phyloP scores from a whole-genome alignment of 768 basidiomycete genomes.

The Podaxis sp. region DNA sequence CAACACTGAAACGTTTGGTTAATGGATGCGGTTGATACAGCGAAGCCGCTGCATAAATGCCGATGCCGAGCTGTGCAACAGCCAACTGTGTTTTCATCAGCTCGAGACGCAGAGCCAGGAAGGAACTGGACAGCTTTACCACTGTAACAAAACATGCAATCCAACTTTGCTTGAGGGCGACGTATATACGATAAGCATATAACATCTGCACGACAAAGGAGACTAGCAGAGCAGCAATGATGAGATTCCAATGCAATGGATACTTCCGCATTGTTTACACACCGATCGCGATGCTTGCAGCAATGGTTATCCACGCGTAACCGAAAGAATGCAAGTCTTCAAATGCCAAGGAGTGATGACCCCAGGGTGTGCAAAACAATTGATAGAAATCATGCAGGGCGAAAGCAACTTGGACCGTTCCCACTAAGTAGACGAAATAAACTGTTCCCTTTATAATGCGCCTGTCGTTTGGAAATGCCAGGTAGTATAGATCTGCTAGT shows the following conservation, averaged over 20 bases:
- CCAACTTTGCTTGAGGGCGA: neutral
- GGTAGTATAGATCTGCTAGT: neutral
- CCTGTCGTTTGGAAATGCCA: slow-evolving; percentile 7
- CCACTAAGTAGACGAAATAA: neutral
- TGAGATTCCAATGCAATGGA: neutral
- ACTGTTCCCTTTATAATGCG: neutral
- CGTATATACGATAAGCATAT: slow-evolving; percentile 1
- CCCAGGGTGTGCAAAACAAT: neutral
- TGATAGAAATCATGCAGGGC: slow-evolving; percentile 4
- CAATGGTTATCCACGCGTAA: neutral
- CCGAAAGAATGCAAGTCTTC: neutral
- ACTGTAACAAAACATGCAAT: neutral
- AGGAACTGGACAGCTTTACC: neutral
- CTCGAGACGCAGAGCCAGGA: neutral
- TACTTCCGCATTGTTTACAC: neutral
- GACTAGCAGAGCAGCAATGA: neutral
- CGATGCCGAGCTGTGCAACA: no score
- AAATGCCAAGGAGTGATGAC: neutral
- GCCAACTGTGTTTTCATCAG: no score
- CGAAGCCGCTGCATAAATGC: no score
- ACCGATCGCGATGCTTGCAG: neutral
- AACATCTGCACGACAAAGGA: neutral
- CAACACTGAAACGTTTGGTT: no score
- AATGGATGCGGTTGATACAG: no score
- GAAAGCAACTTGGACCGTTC: neutral